These are phyloP conservation scores for Cercospora zeina DNA, from an alignment of 2,329 filamentous ascomycete genomes.

Conservation along the genomic window DNA sequence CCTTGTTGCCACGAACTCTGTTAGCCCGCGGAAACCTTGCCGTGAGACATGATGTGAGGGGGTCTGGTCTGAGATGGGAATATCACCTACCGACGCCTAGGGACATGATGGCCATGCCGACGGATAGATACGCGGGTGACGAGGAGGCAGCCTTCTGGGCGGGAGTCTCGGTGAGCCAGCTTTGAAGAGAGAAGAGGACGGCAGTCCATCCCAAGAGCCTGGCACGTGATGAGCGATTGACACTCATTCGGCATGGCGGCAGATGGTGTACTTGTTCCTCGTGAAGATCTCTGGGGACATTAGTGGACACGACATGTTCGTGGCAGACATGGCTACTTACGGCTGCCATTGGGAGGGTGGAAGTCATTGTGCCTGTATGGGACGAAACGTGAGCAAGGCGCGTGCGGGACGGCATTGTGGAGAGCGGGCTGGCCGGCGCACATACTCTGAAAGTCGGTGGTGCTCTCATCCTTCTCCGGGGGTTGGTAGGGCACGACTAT, in stretches of 20 bases:
- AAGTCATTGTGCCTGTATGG: conserved; percentile 60
- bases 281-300: conserved; percentile 69
- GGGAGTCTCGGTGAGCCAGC: conserved; percentile 74
- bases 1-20: conserved; percentile 51
- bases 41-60: not conserved
- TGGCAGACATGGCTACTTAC: conserved; percentile 47
- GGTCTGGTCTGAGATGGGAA: not conserved
- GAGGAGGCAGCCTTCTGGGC: conserved; percentile 63
- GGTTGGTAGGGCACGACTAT: conserved; percentile 88
- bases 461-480: conserved; percentile 64
- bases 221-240: conserved; percentile 15
- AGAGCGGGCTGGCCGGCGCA: no score
- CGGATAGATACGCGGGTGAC: conserved; percentile 72
- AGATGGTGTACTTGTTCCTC: conserved; percentile 68
- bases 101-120: conserved; percentile 68
- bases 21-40: not conserved
- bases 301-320: conserved; percentile 1
- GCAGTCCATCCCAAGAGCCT: conserved; percentile 70
- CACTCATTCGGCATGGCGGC: not conserved
- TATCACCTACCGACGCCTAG: conserved; percentile 47
- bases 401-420: not conserved
- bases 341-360: conserved; percentile 90
- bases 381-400: conserved; percentile 42
- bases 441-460: conserved; percentile 66
- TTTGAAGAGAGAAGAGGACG: conserved; percentile 72